These are phyloP conservation scores for Macadamia tetraphylla DNA, from an alignment of 164 flowering plant genomes.

Conservation along the genomic window DNA sequence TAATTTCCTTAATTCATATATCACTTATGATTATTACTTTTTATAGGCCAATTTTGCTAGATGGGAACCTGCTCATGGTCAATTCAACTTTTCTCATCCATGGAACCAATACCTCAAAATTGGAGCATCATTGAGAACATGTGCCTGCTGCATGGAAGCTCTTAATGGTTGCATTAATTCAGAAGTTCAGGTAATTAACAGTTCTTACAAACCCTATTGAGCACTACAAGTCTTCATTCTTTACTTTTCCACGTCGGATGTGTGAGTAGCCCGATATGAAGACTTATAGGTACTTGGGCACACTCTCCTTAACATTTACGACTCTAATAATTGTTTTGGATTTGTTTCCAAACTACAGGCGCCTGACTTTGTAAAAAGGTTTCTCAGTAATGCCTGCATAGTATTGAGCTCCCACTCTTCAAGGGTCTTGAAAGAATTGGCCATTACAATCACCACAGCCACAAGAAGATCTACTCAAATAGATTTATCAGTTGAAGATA, in stretches of 20 bases:
- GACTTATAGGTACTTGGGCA: too few species aligned
- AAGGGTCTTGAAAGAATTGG: slow-evolving; percentile 31
- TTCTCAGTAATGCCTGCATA: slow-evolving; percentile 29
- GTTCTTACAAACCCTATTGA: too few species aligned
- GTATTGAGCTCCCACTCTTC: slow-evolving; percentile 32
- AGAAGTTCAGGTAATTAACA: slow-evolving; percentile 38
- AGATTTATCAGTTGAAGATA: slow-evolving; percentile 35
- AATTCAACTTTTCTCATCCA: slow-evolving; percentile 64
- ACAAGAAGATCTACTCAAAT: slow-evolving; percentile 48
- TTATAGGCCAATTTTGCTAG: slow-evolving; percentile 69
- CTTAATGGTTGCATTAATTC: slow-evolving; percentile 50
- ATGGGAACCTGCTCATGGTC: slow-evolving; percentile 92
- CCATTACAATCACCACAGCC: slow-evolving; percentile 24
- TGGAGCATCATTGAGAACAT: slow-evolving; percentile 44
- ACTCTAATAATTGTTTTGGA: too few species aligned
- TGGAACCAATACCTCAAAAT: slow-evolving; percentile 77
- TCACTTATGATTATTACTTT: neutral
- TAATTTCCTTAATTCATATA: neutral
- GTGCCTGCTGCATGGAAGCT: slow-evolving; percentile 69
- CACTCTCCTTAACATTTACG: too few species aligned
- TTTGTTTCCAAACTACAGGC: slow-evolving; percentile 23
- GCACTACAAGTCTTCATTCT: too few species aligned
- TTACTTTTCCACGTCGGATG: too few species aligned
- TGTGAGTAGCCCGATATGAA: too few species aligned
- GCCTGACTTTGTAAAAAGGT: slow-evolving; percentile 34